Conservation (phyloP, 139 green algal genomes). For the Desmodesmus armatus region DNA sequence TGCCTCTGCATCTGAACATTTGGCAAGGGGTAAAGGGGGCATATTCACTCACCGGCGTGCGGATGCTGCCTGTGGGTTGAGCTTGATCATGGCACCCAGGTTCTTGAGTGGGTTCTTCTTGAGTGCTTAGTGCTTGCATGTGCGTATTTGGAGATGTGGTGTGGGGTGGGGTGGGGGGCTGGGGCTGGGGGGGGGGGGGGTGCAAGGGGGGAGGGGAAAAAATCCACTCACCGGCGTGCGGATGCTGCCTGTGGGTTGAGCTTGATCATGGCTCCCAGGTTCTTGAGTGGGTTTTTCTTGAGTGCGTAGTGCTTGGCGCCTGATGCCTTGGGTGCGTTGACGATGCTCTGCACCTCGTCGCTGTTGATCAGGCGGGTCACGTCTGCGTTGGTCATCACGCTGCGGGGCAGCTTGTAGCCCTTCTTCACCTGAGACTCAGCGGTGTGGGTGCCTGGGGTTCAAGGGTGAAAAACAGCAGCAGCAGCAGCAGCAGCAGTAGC, state of each 20-base stretch:
- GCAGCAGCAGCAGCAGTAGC: background rate
- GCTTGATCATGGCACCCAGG: conserved; percentile 94
- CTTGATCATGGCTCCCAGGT: conserved; percentile 95
- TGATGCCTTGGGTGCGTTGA: conserved; percentile 72
- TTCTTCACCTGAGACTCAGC: conserved; percentile 89
- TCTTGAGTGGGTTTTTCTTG: conserved; percentile 99
- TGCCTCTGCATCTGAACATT: no score
- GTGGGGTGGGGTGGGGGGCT: no score
- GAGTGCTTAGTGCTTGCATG: conserved; percentile 71
- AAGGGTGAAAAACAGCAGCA: no score
- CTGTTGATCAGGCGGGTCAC: conserved; percentile 97
- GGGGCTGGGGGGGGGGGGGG: no score
- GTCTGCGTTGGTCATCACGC: conserved; percentile 94
- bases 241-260: conserved; percentile 97
- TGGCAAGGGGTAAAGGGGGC: no score
- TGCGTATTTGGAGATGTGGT: no score
- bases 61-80: conserved; percentile 96
- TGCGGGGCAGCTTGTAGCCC: conserved; percentile 93
- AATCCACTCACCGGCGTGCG: conserved; percentile 46
- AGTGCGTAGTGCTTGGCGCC: conserved; percentile 62
- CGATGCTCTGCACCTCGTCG: conserved; percentile 94
- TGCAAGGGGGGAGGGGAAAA: background rate
- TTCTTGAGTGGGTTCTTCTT: conserved; percentile 99
- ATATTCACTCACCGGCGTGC: conserved; percentile 48
- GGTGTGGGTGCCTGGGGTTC: conserved; percentile 76